These are phyloP conservation scores for Quercus lobata DNA, from an alignment of 331 rosid species.

Conservation along the genomic window DNA sequence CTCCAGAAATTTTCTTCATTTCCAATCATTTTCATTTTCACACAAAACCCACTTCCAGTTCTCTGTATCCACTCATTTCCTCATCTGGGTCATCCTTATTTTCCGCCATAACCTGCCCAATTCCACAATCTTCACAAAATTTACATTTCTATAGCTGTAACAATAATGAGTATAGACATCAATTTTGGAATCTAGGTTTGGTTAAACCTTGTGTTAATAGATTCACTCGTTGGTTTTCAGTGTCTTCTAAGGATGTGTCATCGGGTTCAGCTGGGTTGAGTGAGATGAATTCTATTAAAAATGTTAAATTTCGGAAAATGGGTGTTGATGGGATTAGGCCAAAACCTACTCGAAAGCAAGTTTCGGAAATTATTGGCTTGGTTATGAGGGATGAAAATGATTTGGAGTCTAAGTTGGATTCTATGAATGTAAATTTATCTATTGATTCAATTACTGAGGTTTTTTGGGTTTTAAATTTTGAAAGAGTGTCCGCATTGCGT, in stretches of 20 bases:
- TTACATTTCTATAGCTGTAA: not conserved
- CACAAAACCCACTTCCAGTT: not conserved
- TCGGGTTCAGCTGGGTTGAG: not conserved
- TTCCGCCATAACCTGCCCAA: slow-evolving; percentile 5
- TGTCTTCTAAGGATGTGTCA: not conserved
- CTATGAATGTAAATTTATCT: slow-evolving; percentile 39
- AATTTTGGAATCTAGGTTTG: not conserved
- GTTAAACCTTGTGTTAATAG: not conserved
- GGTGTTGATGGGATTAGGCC: slow-evolving; percentile 10
- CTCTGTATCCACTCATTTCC: slow-evolving; percentile 5
- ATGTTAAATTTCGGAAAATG: not conserved
- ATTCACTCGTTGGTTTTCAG: slow-evolving; percentile 21
- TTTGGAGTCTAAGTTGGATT: slow-evolving; percentile 43
- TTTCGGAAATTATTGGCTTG: slow-evolving; percentile 40
- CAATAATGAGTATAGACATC: not conserved
- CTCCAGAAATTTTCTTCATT: not conserved
- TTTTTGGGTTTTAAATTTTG: slow-evolving; percentile 31
- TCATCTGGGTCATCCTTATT: slow-evolving; percentile 25
- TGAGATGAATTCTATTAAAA: not conserved
- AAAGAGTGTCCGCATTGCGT: slow-evolving; percentile 44
- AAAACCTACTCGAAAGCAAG: slow-evolving; percentile 22
- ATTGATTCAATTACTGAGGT: slow-evolving; percentile 20
- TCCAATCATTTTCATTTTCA: slow-evolving; percentile 5
- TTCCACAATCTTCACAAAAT: slow-evolving; percentile 12
- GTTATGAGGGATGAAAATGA: slow-evolving; percentile 35